Evolutionary conservation across 2,329 filamentous ascomycete species (phyloP).

Genomic region (Penicillium sp.): DNA sequence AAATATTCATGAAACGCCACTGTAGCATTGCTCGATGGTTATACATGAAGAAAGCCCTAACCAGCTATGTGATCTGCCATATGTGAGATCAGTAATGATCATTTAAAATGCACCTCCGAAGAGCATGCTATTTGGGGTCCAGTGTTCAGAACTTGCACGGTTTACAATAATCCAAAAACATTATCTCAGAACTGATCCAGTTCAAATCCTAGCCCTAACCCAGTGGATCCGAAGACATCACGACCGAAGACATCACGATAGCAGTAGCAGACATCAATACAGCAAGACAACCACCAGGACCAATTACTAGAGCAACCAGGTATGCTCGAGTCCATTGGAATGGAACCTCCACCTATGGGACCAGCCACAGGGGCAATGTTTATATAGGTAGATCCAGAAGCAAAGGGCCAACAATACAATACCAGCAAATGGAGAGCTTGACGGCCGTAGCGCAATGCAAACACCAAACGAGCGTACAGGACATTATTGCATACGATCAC

Average conservation of each 20-base stretch:
- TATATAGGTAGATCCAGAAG: conserved; percentile 1
- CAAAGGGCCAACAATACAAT: neutral
- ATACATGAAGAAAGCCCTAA: too few species aligned
- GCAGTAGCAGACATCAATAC: neutral
- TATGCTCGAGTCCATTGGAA: neutral
- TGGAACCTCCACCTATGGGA: neutral
- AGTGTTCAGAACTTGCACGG: neutral
- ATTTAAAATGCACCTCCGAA: neutral
- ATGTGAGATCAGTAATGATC: too few species aligned
- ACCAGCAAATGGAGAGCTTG: neutral
- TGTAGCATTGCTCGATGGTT: too few species aligned
- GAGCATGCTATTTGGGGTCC: neutral
- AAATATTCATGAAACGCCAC: too few species aligned
- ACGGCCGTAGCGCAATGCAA: conserved; percentile 6
- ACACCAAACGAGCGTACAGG: conserved; percentile 11
- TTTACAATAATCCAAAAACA: neutral
- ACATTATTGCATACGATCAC: conserved; percentile 7
- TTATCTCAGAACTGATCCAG: neutral
- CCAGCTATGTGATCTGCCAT: too few species aligned
- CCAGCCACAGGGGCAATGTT: neutral
- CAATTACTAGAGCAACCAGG: neutral
- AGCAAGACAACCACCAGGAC: neutral
- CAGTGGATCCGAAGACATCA: neutral
- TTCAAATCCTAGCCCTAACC: neutral
- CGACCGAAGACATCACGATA: neutral